A percentile compares a stretch with the other conserved stretches of the same genome.
These are phyloP conservation scores for Alternaria brassicae DNA, from an alignment of 2,329 filamentous ascomycete genomes.

Conservation along the genomic window DNA sequence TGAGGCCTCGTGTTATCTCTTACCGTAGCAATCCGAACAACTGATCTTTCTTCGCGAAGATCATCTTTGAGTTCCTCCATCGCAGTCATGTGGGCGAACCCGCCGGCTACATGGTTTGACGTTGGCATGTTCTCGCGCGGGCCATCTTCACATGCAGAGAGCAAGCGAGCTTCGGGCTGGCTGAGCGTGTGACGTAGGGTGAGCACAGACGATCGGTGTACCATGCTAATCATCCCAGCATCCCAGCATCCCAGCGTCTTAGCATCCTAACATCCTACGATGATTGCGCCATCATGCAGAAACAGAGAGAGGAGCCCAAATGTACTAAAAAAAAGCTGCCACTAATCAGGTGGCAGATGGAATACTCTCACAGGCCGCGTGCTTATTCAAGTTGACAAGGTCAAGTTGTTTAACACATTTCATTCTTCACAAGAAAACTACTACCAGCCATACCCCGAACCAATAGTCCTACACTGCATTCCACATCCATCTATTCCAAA, in stretches of 20 bases:
- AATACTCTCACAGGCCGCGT: neutral
- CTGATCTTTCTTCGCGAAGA: constrained; percentile 12
- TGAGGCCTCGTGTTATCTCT: neutral
- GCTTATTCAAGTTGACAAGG: neutral
- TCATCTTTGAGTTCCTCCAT: constrained; percentile 39
- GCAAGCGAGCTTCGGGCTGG: neutral
- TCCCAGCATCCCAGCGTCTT: neutral
- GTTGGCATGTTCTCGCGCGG: constrained; percentile 14
- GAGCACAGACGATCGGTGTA: constrained; percentile 26
- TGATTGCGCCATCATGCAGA: constrained; percentile 3
- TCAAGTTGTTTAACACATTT: constrained; percentile 4
- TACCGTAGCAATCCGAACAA: constrained; percentile 36
- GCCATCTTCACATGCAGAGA: constrained; percentile 35
- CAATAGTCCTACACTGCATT: constrained; percentile 29
- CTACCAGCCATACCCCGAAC: constrained; percentile 5
- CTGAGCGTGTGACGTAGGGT: constrained; percentile 38
- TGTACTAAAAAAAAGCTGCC: neutral
- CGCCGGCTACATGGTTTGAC: constrained; percentile 4
- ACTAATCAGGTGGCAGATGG: neutral
- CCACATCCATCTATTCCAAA: neutral
- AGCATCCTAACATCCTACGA: neutral
- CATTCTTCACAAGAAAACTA: constrained; percentile 20
- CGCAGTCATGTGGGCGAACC: neutral
- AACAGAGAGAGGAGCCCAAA: constrained; percentile 10
- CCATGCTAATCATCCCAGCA: constrained; percentile 32